Evolutionary conservation across 805 yeast genomes (phyloP), one percentile per base, ranked within the genome.

Genomic region (Barnettozyma sp.): DNA sequence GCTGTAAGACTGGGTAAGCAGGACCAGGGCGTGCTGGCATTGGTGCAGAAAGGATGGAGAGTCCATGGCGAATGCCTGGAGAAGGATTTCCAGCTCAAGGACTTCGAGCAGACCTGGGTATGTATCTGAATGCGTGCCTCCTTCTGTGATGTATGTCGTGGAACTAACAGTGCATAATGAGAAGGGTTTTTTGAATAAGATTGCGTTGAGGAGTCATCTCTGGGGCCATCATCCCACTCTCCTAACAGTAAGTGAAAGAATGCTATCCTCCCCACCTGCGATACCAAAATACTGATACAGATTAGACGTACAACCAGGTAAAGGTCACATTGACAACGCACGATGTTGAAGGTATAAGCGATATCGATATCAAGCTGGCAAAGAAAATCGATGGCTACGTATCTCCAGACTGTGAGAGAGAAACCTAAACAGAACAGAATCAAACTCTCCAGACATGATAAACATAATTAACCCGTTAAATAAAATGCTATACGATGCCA

Each of bases 181-280:
- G n/a, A 11, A 45, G 48, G 48, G 40, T 4, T 79, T 80, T 48
- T 56, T 82, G 14, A 76, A 72, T 19, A 65, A 66, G 30, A 68
- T 82, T 1, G 70, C 84, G 2, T 55, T 71, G 58, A 58, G 75
- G 34, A 68, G 82, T 0, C 82, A 79, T 49, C 47, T 65, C 1
- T 54, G 60, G 49, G 79, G 76, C 4, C 90, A 82, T 48, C 94
- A 82, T 52, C 90, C 92, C 0, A 76, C 76, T 0, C 72, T 82
- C 10, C 65, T 62, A 1, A 81, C 81, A 4, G 47, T 40, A 17
- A 18, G 48, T 41, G 6, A 7, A 14, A 10, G 16, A 14, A 25
- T 25, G n/a, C n/a, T n/a, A n/a, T n/a, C n/a, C n/a, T n/a, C n/a
- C n/a, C n/a, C n/a, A n/a, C n/a, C n/a, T n/a, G n/a, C n/a, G n/a